phyloP scores from a whole-genome alignment of 495 filamentous ascomycete genomes.

The Hypoxylon lienhwacheense region DNA sequence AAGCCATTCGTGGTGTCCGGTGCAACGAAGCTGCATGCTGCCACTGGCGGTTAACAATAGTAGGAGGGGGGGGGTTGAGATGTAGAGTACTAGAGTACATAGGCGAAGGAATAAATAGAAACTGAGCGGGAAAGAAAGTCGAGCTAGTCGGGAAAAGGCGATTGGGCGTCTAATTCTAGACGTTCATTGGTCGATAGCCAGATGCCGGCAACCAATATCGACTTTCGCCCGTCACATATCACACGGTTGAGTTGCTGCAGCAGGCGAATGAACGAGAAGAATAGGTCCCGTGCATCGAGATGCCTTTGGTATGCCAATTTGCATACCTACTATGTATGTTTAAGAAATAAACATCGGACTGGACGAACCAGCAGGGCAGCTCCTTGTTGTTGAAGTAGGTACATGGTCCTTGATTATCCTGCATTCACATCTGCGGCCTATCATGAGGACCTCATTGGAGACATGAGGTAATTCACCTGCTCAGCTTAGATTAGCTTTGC shows the following conservation, averaged over 20 bases:
- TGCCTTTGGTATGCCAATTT: not conserved
- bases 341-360: not conserved
- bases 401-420: constrained; percentile 11
- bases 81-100: constrained; percentile 15
- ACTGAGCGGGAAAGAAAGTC: constrained; percentile 26
- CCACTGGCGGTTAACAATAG: constrained; percentile 47
- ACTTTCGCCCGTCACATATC: constrained; percentile 31
- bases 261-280: constrained; percentile 24
- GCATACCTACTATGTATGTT: too few relatives aligned
- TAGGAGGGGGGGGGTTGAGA: constrained; percentile 20
- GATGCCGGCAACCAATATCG: constrained; percentile 36
- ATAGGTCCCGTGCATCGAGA: constrained; percentile 13
- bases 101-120: constrained; percentile 28
- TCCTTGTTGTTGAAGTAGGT: constrained; percentile 22
- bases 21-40: constrained; percentile 29
- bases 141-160: constrained; percentile 37
- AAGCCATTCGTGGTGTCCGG: constrained; percentile 28
- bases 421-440: constrained; percentile 24
- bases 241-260: constrained; percentile 31
- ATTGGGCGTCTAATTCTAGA: constrained; percentile 51
- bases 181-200: constrained; percentile 40
- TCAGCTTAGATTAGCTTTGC: constrained; percentile 18
- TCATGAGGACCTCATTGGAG: constrained; percentile 27
- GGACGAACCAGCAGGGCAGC: constrained; percentile 18
- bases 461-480: constrained; percentile 10